Percentiles rank a stretch among this genome's conserved stretches.
Evolutionary conservation across 2,329 filamentous ascomycete genomes (phyloP).

Genomic region (Xylaria sp.): DNA sequence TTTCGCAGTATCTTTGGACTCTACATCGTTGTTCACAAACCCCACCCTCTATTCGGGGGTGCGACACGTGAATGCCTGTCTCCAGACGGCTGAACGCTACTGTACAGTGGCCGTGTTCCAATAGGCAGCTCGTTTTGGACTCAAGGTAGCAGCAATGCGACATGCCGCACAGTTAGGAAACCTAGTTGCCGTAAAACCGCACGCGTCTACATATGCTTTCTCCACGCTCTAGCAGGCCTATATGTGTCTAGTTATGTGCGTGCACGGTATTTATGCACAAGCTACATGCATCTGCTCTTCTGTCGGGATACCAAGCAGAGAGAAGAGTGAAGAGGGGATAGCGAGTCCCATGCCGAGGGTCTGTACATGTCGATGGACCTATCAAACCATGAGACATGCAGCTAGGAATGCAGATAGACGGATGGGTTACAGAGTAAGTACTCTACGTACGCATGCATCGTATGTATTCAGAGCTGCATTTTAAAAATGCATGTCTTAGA

Average conservation of each 20-base stretch:
- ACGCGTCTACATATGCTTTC: constrained; percentile 13
- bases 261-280: constrained; percentile 38
- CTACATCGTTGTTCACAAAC: constrained; percentile 2
- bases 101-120: background rate
- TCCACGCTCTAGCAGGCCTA: constrained; percentile 2
- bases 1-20: constrained; percentile 11
- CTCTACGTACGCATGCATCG: background rate
- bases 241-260: constrained; percentile 9
- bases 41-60: constrained; percentile 3
- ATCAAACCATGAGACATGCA: constrained; percentile 16
- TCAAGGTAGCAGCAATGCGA: constrained; percentile 29
- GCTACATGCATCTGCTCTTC: constrained; percentile 18
- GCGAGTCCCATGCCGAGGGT: constrained; percentile 27
- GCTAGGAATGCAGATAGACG: constrained; percentile 13
- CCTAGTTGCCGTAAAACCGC: constrained; percentile 15
- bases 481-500: constrained; percentile 24
- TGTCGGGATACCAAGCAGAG: constrained; percentile 9
- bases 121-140: constrained; percentile 3
- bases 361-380: constrained; percentile 14
- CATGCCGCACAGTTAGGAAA: constrained; percentile 24
- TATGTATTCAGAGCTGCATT: constrained; percentile 17
- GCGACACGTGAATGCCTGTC: constrained; percentile 31
- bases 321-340: constrained; percentile 15
- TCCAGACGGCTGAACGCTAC: constrained; percentile 4
- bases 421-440: background rate